Evolutionary conservation across 2,329 filamentous ascomycete species (phyloP).

Genomic region (Remersonia thermophila): DNA sequence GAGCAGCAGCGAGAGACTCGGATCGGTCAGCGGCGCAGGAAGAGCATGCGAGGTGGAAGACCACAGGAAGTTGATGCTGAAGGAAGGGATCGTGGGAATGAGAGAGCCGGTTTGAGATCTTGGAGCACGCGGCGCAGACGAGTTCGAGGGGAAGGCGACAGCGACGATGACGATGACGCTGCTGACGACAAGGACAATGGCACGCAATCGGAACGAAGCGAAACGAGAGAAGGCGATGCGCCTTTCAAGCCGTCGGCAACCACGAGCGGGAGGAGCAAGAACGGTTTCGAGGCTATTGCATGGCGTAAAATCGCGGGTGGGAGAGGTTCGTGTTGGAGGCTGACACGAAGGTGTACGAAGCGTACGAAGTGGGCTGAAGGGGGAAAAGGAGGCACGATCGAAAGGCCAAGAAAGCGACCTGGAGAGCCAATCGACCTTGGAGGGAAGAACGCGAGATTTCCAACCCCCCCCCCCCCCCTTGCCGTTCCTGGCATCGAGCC

Average conservation of each 20-base stretch:
- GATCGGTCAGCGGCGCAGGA: not conserved
- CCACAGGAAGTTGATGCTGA: slow-evolving; percentile 1
- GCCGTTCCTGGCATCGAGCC: not conserved
- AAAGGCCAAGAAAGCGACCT: not conserved
- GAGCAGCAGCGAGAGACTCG: not conserved
- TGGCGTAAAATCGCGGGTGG: slow-evolving; percentile 6
- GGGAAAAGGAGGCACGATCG: slow-evolving; percentile 7
- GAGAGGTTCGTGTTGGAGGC: slow-evolving; percentile 1
- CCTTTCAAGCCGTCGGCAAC: slow-evolving; percentile 6
- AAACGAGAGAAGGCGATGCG: slow-evolving; percentile 16
- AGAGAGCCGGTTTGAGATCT: slow-evolving; percentile 3
- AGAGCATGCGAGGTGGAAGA: not conserved
- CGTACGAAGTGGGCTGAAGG: slow-evolving; percentile 1
- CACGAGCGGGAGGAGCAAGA: too few species aligned
- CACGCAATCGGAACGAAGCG: too few species aligned
- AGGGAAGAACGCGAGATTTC: too few species aligned
- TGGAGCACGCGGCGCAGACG: slow-evolving; percentile 1
- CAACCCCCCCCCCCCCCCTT: too few species aligned
- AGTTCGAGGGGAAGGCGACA: slow-evolving; percentile 1
- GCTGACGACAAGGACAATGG: too few species aligned
- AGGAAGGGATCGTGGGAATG: not conserved
- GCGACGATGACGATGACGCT: too few species aligned
- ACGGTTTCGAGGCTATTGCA: too few species aligned
- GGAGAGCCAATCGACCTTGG: too few species aligned
- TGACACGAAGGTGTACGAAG: not conserved